A percentile compares a stretch with the other conserved stretches of the same genome.
Conservation (phyloP, 2,329 filamentous ascomycete genomes). For the Biscogniauxia sp. region DNA sequence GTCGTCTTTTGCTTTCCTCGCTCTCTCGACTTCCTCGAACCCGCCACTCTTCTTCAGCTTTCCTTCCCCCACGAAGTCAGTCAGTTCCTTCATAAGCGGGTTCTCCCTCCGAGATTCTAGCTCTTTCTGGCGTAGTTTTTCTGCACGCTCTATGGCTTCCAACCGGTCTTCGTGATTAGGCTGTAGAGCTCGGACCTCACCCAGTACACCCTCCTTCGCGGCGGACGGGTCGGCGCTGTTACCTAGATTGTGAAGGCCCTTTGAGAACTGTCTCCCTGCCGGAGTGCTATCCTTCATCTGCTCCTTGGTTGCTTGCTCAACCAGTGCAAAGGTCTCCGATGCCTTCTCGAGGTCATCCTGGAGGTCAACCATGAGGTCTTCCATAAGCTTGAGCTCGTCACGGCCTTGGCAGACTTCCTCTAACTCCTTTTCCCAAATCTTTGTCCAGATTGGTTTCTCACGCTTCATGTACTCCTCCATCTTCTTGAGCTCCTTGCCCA, state of each 20-base stretch:
- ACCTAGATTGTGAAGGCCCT: slow-evolving; percentile 52
- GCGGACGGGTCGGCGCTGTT: slow-evolving; percentile 66
- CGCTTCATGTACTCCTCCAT: slow-evolving; percentile 88
- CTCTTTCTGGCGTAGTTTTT: slow-evolving; percentile 86
- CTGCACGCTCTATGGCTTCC: slow-evolving; percentile 95
- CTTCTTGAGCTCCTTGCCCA: slow-evolving; percentile 85
- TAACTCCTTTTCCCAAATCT: slow-evolving; percentile 98
- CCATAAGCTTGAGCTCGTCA: slow-evolving; percentile 92
- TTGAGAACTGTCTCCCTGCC: slow-evolving; percentile 49
- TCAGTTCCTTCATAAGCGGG: slow-evolving; percentile 79
- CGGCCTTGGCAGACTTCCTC: slow-evolving; percentile 94
- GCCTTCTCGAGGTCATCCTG: slow-evolving; percentile 95
- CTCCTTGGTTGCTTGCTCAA: slow-evolving; percentile 97
- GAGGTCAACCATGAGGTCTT: slow-evolving; percentile 88
- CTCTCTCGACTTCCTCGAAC: slow-evolving; percentile 87
- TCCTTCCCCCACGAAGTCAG: slow-evolving; percentile 80
- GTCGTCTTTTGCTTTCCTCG: slow-evolving; percentile 83
- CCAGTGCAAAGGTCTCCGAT: slow-evolving; percentile 85
- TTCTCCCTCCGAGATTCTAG: slow-evolving; percentile 74
- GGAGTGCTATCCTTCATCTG: slow-evolving; percentile 78
- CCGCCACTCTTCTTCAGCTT: slow-evolving; percentile 95
- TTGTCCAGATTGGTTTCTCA: slow-evolving; percentile 97
- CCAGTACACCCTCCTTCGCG: slow-evolving; percentile 87
- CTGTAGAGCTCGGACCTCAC: slow-evolving; percentile 88
- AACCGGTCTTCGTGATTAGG: slow-evolving; percentile 92